A percentile compares a stretch with the other conserved stretches of the same genome.
These are phyloP conservation scores for Podospora conica DNA, from an alignment of 495 filamentous ascomycete genomes.

Conservation along the genomic window DNA sequence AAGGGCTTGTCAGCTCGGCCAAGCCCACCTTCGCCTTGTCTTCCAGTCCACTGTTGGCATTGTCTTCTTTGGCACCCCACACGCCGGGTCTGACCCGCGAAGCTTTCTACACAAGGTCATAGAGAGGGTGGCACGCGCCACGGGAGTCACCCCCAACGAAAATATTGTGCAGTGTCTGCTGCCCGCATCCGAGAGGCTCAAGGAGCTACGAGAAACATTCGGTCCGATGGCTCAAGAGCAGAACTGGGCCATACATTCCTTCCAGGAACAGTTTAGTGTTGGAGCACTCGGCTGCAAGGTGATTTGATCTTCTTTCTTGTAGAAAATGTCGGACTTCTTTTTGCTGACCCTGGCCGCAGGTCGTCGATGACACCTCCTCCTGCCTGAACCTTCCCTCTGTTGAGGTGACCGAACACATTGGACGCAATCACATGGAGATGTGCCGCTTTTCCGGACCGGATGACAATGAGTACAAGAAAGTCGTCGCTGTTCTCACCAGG, in stretches of 20 bases:
- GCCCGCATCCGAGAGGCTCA: conserved; percentile 25
- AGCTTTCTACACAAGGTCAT: conserved; percentile 1
- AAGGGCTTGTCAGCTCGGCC: conserved; percentile 6
- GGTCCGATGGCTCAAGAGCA: conserved; percentile 18
- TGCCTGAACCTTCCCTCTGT: conserved; percentile 17
- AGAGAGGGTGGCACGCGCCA: conserved; percentile 12
- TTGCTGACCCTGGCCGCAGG: conserved; percentile 17
- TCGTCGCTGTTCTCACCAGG: conserved; percentile 11
- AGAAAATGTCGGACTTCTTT: neutral
- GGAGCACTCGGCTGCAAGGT: conserved; percentile 20
- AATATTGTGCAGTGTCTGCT: conserved; percentile 20
- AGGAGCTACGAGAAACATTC: conserved; percentile 27
- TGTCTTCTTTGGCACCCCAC: conserved; percentile 39
- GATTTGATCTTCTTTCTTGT: neutral
- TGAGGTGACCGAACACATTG: conserved; percentile 29
- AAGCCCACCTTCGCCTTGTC: conserved; percentile 21
- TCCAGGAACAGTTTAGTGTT: conserved; percentile 28
- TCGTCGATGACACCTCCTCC: conserved; percentile 34
- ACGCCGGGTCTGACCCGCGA: conserved; percentile 27
- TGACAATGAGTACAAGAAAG: conserved; percentile 24
- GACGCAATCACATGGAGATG: conserved; percentile 36
- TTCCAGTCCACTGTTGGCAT: conserved; percentile 33
- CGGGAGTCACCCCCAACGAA: conserved; percentile 19
- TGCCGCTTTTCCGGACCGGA: conserved; percentile 32
- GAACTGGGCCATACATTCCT: conserved; percentile 29